Percentiles rank a stretch among this genome's conserved stretches.
phyloP scores from a whole-genome alignment of 2,329 filamentous ascomycete genomes.

The Colletotrichum musicola region DNA sequence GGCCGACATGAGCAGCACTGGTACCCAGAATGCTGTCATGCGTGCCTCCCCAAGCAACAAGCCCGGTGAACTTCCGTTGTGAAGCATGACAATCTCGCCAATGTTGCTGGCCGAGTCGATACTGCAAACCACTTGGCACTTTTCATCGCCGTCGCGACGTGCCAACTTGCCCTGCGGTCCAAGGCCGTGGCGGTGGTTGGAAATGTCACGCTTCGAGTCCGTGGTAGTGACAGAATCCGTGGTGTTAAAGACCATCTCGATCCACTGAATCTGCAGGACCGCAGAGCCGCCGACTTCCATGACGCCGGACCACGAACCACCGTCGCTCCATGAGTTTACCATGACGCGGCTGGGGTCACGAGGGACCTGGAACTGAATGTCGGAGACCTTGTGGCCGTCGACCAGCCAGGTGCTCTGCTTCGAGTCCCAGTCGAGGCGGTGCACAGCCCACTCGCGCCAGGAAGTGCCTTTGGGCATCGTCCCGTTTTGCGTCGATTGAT shows the following conservation, averaged over 20 bases:
- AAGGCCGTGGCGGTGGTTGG: constrained; percentile 1
- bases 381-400: constrained; percentile 62
- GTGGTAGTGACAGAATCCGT: constrained; percentile 42
- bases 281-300: constrained; percentile 65
- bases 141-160: constrained; percentile 28
- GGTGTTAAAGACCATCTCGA: constrained; percentile 69
- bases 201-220: constrained; percentile 14
- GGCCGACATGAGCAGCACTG: constrained; percentile 31
- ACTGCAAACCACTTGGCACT: constrained; percentile 48
- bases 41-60: constrained; percentile 40
- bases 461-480: constrained; percentile 56
- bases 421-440: constrained; percentile 72
- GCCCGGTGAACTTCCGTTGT: constrained; percentile 38
- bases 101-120: constrained; percentile 50
- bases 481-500: constrained; percentile 61
- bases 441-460: constrained; percentile 69
- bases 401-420: constrained; percentile 68
- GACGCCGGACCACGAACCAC: constrained; percentile 70
- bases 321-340: constrained; percentile 73
- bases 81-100: constrained; percentile 55
- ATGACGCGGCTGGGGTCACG: constrained; percentile 64
- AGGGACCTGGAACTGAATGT: constrained; percentile 68
- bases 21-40: constrained; percentile 39
- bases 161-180: constrained; percentile 25
- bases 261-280: constrained; percentile 72